Evolutionary conservation across 805 yeast species (phyloP).

Genomic region (Isabelozyma gotoi): DNA sequence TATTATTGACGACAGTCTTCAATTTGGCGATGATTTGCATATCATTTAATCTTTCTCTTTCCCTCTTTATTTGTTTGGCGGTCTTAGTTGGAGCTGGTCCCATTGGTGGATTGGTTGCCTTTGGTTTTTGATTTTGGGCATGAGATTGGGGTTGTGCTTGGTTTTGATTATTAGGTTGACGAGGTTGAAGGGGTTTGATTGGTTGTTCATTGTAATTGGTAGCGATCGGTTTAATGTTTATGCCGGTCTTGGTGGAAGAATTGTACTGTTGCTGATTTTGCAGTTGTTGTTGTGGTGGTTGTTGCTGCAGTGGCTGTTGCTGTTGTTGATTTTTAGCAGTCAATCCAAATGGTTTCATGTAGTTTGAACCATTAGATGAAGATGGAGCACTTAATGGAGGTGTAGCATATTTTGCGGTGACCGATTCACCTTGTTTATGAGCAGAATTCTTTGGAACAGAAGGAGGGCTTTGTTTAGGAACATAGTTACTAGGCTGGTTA

Average conservation of each 20-base stretch:
- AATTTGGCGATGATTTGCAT: conserved; percentile 81
- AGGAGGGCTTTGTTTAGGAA: conserved; percentile 6
- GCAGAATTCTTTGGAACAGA: conserved; percentile 8
- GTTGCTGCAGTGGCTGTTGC: conserved; percentile 24
- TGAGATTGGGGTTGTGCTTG: conserved; percentile 3
- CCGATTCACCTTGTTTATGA: conserved; percentile 29
- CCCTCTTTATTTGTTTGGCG: conserved; percentile 40
- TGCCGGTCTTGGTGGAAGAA: conserved; percentile 4
- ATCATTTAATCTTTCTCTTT: conserved; percentile 63
- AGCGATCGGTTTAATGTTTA: conserved; percentile 7
- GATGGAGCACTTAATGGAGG: conserved; percentile 16
- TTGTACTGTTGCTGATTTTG: conserved; percentile 6
- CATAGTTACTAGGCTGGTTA: conserved; percentile 11
- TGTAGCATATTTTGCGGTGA: conserved; percentile 22
- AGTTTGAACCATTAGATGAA: conserved; percentile 6
- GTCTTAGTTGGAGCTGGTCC: conserved; percentile 22
- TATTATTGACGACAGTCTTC: conserved; percentile 74
- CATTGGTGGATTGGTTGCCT: conserved; percentile 6
- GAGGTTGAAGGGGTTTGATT: conserved; percentile 27
- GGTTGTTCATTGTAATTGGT: conserved; percentile 11
- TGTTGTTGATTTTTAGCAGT: conserved; percentile 22
- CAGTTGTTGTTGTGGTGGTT: conserved; percentile 8
- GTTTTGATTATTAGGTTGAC: conserved; percentile 3
- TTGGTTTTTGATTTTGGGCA: conserved; percentile 3
- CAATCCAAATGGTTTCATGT: conserved; percentile 19